These are phyloP conservation scores for Colletotrichum costaricense DNA, from an alignment of 2,329 filamentous ascomycete species.

Conservation along the genomic window DNA sequence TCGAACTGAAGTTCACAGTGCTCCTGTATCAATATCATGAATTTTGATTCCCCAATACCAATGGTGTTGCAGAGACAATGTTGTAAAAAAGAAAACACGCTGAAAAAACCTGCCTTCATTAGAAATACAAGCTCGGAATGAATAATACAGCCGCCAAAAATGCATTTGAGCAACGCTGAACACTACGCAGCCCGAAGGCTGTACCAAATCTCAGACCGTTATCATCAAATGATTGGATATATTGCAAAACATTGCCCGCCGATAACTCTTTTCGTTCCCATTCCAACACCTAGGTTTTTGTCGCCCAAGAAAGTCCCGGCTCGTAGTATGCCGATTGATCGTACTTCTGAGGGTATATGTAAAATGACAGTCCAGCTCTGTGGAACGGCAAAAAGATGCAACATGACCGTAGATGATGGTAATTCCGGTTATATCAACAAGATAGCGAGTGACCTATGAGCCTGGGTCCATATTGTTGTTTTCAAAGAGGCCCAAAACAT, in stretches of 20 bases:
- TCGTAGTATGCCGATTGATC: neutral
- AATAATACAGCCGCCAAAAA: neutral
- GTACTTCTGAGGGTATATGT: neutral
- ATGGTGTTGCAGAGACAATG: too few relatives aligned
- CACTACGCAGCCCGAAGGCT: neutral
- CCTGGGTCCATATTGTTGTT: constrained; percentile 29
- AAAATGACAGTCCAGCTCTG: neutral
- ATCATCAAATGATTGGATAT: neutral
- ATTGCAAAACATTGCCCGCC: neutral
- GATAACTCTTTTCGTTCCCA: too few relatives aligned
- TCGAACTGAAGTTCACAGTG: too few relatives aligned
- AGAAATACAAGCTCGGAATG: neutral
- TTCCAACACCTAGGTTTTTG: neutral
- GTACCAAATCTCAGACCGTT: neutral
- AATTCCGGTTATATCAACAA: too few relatives aligned
- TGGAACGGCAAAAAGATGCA: neutral
- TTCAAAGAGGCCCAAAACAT: constrained; percentile 70
- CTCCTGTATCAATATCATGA: too few relatives aligned
- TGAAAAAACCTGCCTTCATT: neutral
- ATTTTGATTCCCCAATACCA: too few relatives aligned
- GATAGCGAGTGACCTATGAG: neutral
- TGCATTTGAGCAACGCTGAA: neutral
- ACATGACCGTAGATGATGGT: neutral
- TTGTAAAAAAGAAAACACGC: neutral
- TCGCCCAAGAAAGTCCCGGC: neutral